Base-by-base conservation (phyloP, 106 monocot genomes). In the Acorus calamus region DNA sequence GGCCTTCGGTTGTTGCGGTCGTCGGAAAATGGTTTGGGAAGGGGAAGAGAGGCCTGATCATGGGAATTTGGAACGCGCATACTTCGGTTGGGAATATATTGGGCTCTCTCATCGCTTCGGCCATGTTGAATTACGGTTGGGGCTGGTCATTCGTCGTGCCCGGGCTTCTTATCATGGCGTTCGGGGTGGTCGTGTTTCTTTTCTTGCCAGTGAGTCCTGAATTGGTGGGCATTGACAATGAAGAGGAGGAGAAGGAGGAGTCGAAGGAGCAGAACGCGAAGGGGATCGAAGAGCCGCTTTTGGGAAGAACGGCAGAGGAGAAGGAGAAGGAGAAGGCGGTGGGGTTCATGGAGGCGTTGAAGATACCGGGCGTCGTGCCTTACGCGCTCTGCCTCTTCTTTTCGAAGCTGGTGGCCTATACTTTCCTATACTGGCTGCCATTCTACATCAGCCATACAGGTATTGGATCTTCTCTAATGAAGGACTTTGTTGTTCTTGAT, bases 51-150 rank as follows among this genome's bases (percentile, higher is more conserved):
- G 93, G 93, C 8, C 77, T 94, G 12, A 94, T 94, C 50, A 94
- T 94, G 93, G 93, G 93, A 8, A 77, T 94, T 9, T 94, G 93
- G 93, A 94, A 94, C 69, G 83, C 93, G 10, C 89, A 94, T 47
- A 94, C 93, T 11, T 94, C 93, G 2, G 73, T 94, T 0, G 93
- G 93, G 9, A 94, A 89, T 68, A 94, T 94, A 41, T 51, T 74
- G 0, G 93, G 93, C 2, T 94, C 93, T 0, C 59, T 94, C 59
- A 84, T 94, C 67, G 93, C 89, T 7, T 78, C 93, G 42, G 76
- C 73, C 45, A 65, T 86, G 49, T 66, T 94, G 67, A 81, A 70
- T 56, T 89, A 77, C 61, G 93, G 93, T 3, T 94, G 93, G 93
- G 89, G 86, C 3, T 94, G 93, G 93, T 94, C 93, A 8, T 94